A percentile compares a stretch with the other conserved stretches of the same genome.
These are phyloP conservation scores for Inonotus obliquus DNA, from an alignment of 1,284 basidiomycete species.

Conservation along the genomic window DNA sequence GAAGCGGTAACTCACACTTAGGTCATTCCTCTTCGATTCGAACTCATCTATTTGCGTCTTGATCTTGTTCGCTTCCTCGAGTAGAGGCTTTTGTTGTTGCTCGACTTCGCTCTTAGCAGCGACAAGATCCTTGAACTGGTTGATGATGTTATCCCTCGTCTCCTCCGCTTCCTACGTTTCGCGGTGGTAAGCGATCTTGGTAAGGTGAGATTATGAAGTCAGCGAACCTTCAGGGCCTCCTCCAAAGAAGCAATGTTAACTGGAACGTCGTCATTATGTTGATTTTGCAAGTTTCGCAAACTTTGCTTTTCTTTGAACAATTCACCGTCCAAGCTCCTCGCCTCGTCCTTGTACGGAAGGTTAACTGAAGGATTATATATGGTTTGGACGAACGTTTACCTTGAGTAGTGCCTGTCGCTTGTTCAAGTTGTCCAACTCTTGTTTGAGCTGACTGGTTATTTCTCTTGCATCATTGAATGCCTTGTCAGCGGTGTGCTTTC, in stretches of 20 bases:
- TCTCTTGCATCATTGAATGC: not conserved
- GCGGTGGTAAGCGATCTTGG: not conserved
- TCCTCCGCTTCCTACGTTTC: conserved; percentile 45
- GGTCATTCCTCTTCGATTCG: conserved; percentile 33
- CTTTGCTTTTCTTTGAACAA: conserved; percentile 29
- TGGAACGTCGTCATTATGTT: conserved; percentile 72
- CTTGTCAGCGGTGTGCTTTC: not conserved
- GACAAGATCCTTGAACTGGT: conserved; percentile 46
- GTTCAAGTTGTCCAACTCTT: not conserved
- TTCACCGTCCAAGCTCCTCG: conserved; percentile 25
- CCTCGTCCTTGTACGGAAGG: conserved; percentile 24
- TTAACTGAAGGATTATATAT: not conserved
- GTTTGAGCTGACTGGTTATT: not conserved
- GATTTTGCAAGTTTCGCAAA: conserved; percentile 44
- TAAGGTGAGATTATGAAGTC: not conserved
- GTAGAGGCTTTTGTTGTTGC: conserved; percentile 35
- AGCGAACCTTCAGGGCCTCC: conserved; percentile 44
- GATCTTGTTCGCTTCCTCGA: conserved; percentile 41
- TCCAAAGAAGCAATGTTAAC: conserved; percentile 66
- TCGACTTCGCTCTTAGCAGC: conserved; percentile 40
- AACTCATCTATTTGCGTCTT: conserved; percentile 46
- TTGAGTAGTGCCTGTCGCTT: not conserved
- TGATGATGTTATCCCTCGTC: conserved; percentile 44
- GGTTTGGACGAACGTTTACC: not conserved
- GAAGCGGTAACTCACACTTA: conserved; percentile 35